Conservation (phyloP, 2,329 filamentous ascomycete species). For the Stachybotrys elegans region DNA sequence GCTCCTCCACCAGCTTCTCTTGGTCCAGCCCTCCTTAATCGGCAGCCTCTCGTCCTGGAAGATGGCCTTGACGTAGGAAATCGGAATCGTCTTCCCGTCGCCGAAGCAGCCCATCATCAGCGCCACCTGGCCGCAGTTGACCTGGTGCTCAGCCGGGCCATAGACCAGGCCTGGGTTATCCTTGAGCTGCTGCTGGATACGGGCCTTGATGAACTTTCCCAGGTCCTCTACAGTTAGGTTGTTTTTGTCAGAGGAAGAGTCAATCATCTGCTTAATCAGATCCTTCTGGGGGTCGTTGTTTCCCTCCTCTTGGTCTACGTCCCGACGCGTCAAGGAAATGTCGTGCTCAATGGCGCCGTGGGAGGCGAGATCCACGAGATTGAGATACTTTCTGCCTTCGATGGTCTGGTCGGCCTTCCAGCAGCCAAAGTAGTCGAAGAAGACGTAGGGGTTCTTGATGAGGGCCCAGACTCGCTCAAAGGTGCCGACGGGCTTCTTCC, state of each 20-base stretch:
- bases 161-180: slow-evolving; percentile 5
- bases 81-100: slow-evolving; percentile 5
- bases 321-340: slow-evolving; percentile 5
- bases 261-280: slow-evolving; percentile 3
- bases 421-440: slow-evolving; percentile 7
- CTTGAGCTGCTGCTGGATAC: slow-evolving; percentile 5
- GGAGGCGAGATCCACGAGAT: slow-evolving; percentile 6
- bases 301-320: slow-evolving; percentile 5
- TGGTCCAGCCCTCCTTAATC: slow-evolving; percentile 13
- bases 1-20: slow-evolving; percentile 13
- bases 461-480: slow-evolving; percentile 4
- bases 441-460: slow-evolving; percentile 5
- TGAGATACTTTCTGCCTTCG: slow-evolving; percentile 5
- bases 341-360: slow-evolving; percentile 9
- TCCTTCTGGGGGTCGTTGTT: slow-evolving; percentile 7
- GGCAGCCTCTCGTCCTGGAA: slow-evolving; percentile 16
- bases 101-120: slow-evolving; percentile 9
- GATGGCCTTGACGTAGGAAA: slow-evolving; percentile 13
- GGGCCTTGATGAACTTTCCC: slow-evolving; percentile 10
- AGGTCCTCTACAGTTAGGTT: slow-evolving; percentile 10
- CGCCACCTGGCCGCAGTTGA: slow-evolving; percentile 5
- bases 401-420: slow-evolving; percentile 1
- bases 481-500: slow-evolving; percentile 3
- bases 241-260: slow-evolving; percentile 3
- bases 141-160: slow-evolving; percentile 5